Conservation (phyloP, 805 yeast species). For the Candida silvatica region DNA sequence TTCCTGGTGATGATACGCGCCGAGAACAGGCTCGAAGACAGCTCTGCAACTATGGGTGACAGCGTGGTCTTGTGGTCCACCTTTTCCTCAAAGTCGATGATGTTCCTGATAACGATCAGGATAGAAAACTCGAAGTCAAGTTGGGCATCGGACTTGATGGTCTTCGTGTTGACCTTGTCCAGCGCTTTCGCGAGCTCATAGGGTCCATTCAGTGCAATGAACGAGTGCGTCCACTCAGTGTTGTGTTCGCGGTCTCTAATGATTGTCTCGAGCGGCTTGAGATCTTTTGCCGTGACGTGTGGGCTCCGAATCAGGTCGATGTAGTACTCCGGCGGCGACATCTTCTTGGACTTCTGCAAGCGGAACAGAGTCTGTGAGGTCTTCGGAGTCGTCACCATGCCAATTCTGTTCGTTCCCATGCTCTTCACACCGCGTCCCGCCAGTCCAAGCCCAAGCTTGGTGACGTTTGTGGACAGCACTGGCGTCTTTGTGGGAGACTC, state of each 20-base stretch:
- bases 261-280: constrained; percentile 21
- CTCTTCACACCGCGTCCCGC: constrained; percentile 24
- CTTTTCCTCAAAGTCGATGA: constrained; percentile 57
- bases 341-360: no score
- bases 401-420: no score
- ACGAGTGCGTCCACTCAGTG: constrained; percentile 64
- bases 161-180: constrained; percentile 36
- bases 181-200: constrained; percentile 64
- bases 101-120: constrained; percentile 69
- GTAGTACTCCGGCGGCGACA: constrained; percentile 33
- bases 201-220: constrained; percentile 77
- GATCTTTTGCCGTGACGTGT: constrained; percentile 30
- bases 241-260: constrained; percentile 7
- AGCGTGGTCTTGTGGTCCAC: constrained; percentile 46
- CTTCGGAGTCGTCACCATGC: no score
- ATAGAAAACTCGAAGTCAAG: constrained; percentile 65
- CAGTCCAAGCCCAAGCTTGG: constrained; percentile 20
- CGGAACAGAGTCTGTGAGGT: no score
- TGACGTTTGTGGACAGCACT: constrained; percentile 17
- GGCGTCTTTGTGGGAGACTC: constrained; percentile 9
- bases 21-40: constrained; percentile 67
- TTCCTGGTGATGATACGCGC: constrained; percentile 69
- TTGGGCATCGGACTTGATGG: constrained; percentile 36
- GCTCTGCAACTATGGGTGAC: constrained; percentile 43
- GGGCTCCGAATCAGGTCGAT: constrained; percentile 28